Evolutionary conservation across 495 filamentous ascomycete genomes (phyloP).

Genomic region (Annulohypoxylon maeteangense): DNA sequence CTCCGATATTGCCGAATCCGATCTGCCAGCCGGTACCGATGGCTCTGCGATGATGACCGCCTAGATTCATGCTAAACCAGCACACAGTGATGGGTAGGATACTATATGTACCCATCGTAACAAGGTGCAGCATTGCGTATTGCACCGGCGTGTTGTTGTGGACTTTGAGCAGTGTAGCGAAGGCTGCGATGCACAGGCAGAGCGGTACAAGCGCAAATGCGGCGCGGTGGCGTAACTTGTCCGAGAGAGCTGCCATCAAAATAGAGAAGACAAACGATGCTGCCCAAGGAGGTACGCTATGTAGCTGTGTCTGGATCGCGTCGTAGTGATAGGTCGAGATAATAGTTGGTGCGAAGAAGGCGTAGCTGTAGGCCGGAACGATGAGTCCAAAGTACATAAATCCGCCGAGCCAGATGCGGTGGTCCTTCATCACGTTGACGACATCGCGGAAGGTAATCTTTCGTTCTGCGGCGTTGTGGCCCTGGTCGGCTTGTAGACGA

Average conservation of each 20-base stretch:
- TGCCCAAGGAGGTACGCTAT: slow-evolving; percentile 89
- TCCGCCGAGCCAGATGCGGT: slow-evolving; percentile 73
- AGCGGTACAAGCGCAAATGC: slow-evolving; percentile 75
- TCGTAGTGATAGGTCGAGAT: slow-evolving; percentile 73
- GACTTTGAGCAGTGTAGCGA: slow-evolving; percentile 74
- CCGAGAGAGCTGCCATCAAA: slow-evolving; percentile 74
- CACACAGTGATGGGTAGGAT: slow-evolving; percentile 88
- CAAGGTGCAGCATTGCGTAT: slow-evolving; percentile 80
- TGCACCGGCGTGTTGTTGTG: slow-evolving; percentile 68
- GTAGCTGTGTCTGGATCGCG: slow-evolving; percentile 79
- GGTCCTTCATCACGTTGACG: slow-evolving; percentile 77
- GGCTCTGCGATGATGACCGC: slow-evolving; percentile 83
- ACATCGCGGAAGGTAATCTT: slow-evolving; percentile 73
- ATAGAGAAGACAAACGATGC: slow-evolving; percentile 79
- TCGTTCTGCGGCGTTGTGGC: slow-evolving; percentile 73
- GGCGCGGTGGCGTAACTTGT: slow-evolving; percentile 78
- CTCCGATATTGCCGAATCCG: slow-evolving; percentile 93
- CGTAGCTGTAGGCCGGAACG: slow-evolving; percentile 82
- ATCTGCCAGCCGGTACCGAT: slow-evolving; percentile 91
- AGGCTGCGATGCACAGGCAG: slow-evolving; percentile 72
- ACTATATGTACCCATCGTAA: slow-evolving; percentile 70
- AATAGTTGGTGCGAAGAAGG: slow-evolving; percentile 80
- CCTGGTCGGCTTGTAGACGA: slow-evolving; percentile 81
- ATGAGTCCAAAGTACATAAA: slow-evolving; percentile 93
- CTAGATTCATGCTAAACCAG: slow-evolving; percentile 95